Evolutionary conservation across 805 yeast genomes (phyloP), one percentile per base, ranked within the genome.

Genomic region (Cyberlindnera veronae): DNA sequence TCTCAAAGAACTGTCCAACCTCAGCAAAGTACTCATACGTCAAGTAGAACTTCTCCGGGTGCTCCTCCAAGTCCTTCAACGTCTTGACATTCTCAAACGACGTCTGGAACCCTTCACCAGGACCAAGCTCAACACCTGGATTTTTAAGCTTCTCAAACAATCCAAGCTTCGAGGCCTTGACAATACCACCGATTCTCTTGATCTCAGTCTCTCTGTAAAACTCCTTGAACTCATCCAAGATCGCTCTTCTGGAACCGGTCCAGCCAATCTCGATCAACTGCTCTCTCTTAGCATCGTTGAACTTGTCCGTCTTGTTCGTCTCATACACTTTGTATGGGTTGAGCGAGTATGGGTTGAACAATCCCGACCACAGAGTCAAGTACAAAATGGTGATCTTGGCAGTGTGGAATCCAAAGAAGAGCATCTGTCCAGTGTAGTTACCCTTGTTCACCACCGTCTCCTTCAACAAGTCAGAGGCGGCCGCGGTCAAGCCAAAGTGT

Each of bases 221-320:
- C 46, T 79, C 83, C 54, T 76, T 76, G 72, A 82, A 91, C 48
- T 79, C 88, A 29, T 77, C 83, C 20, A 77, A 66, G 16, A 81
- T 72, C 12, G 83, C 83, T 51, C 81, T 80, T 62, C 81, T 83
- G 18, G 93, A 74, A 39, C 96, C 95, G n/a, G 96, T 88, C 98
- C 98, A 93, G 35, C 98, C 98, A 50, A 90, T 66, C 4, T 64
- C 62, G 24, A 79, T 50, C 52, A 90, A 72, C 43, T 74, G 68
- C 18, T 61, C 58, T 48, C 55, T 69, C 50, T 57, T 53, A 42
- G 39, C 46, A 36, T 48, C 68, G 49, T 57, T 59, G 16, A 59
- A 49, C 37, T 62, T 62, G 12, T 56, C 69, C 51, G 54, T 62
- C 38, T 44, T 62, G 41, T 58, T 67, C 50, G 58, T 58, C 48